These are phyloP conservation scores for Fremontodendron californicum DNA, from an alignment of 345 rosid genomes.

Conservation along the genomic window DNA sequence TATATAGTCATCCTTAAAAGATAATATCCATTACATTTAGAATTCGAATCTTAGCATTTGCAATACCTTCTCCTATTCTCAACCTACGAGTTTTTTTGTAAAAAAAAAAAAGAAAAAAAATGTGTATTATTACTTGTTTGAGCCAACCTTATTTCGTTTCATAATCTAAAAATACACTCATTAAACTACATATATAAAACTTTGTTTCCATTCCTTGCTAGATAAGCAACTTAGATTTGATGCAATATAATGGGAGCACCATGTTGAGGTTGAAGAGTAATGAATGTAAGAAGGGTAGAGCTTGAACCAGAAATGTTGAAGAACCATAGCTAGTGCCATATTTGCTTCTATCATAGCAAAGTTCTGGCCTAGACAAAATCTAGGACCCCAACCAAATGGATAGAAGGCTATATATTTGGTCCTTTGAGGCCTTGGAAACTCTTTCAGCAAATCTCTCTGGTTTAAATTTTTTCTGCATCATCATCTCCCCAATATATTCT, in stretches of 20 bases:
- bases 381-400: slow-evolving; percentile 50
- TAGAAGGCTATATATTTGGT: slow-evolving; percentile 41
- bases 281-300: slow-evolving; percentile 41
- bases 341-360: slow-evolving; percentile 46
- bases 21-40: no score
- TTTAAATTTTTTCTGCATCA: slow-evolving; percentile 21
- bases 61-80: no score
- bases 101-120: no score
- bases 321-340: slow-evolving; percentile 35
- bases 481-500: slow-evolving; percentile 33
- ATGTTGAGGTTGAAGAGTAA: slow-evolving; percentile 41
- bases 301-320: slow-evolving; percentile 39
- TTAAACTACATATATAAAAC: no score
- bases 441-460: slow-evolving; percentile 30
- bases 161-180: no score
- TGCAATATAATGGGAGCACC: slow-evolving; percentile 41
- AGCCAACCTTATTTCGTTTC: no score
- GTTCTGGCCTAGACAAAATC: slow-evolving; percentile 53
- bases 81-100: no score
- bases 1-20: no score
- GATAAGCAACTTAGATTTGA: slow-evolving; percentile 5
- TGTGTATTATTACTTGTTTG: no score
- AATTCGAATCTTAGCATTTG: no score
- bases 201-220: no score
- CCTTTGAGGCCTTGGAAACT: slow-evolving; percentile 42